Base-by-base conservation (phyloP, 495 filamentous ascomycete genomes). In the Podospora pseudoanserina region DNA sequence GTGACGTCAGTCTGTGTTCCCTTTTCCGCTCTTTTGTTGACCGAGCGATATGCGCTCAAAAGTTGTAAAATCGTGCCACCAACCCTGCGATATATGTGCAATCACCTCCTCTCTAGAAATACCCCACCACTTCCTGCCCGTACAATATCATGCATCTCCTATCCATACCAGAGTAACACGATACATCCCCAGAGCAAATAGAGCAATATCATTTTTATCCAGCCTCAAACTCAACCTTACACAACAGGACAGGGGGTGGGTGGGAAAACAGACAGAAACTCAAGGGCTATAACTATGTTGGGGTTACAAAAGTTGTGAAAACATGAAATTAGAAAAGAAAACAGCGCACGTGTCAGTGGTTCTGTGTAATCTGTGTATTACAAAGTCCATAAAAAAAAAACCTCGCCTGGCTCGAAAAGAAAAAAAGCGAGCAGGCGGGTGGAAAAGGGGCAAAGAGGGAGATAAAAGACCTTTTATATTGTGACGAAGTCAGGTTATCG, bases 201-300 rank as follows among this genome's bases (percentile, higher is more conserved):
- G 56, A 59, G 18, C 56, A 59, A 20, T 13, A 23, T 20, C 19
- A 18, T 59, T 59, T 59, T 59, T 59, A 59, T 59, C 56, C 56
- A 59, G 56, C 56, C 20, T 59, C 56, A 15, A 15, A 18, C 26
- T 23, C 19, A 18, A 59, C 39, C 39, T 49, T 49, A 49, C 39
- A 49, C 39, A 49, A 49, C 9, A 49, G 7, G 39, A 49, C 39
- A 49, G 39, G 9, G 39, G 39, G 39, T 39, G 11, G 34, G 11
- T 49, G 30, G 30, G 7, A 6, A 32, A 49, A 11, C 9, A 49
- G 39, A 49, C 9, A 49, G 15, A 49, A 49, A 49, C 39, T 49
- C 2, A 49, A 49, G 2, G 39, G 39, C 13, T 6, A 11, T 9
- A 18, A 49, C 1, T 49, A 49, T 49, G 39, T 49, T 13, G 39